Percentiles rank a stretch among this genome's conserved stretches.
phyloP scores from a whole-genome alignment of 2,329 filamentous ascomycete species.

The Botrytis aclada region DNA sequence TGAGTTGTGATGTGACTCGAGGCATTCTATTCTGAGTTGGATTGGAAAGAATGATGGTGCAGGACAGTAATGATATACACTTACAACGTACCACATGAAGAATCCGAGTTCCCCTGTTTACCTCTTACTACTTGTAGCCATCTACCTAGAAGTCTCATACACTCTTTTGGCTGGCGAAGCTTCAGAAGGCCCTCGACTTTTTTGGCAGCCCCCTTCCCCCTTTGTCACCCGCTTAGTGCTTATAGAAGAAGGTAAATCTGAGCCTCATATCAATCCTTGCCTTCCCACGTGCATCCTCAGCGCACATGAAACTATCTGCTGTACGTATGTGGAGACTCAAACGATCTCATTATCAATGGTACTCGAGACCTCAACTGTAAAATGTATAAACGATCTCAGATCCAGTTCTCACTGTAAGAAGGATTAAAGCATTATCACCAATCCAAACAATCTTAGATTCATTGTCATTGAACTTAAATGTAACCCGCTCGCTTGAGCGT shows the following conservation, averaged over 20 bases:
- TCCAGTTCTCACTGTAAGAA: not conserved
- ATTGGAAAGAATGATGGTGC: not conserved
- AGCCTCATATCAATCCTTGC: not conserved
- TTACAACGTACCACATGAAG: not conserved
- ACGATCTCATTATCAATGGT: not conserved
- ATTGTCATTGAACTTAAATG: not conserved
- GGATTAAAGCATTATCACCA: not conserved
- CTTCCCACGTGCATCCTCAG: not conserved
- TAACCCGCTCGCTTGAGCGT: not conserved
- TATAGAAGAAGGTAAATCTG: too few relatives aligned
- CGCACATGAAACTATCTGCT: not conserved
- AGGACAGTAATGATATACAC: not conserved
- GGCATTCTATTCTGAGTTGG: not conserved
- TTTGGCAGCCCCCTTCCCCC: not conserved
- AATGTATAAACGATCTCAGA: not conserved
- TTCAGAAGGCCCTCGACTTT: not conserved
- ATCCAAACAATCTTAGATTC: not conserved
- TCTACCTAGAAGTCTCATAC: not conserved
- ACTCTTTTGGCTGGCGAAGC: not conserved
- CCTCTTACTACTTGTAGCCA: not conserved
- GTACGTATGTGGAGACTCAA: not conserved
- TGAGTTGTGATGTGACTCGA: not conserved
- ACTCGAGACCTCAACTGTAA: not conserved
- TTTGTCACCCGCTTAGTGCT: not conserved
- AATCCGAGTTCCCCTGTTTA: fast-evolving